Base-by-base conservation (phyloP, 257 asterid genomes). In the Henckelia pumila region DNA sequence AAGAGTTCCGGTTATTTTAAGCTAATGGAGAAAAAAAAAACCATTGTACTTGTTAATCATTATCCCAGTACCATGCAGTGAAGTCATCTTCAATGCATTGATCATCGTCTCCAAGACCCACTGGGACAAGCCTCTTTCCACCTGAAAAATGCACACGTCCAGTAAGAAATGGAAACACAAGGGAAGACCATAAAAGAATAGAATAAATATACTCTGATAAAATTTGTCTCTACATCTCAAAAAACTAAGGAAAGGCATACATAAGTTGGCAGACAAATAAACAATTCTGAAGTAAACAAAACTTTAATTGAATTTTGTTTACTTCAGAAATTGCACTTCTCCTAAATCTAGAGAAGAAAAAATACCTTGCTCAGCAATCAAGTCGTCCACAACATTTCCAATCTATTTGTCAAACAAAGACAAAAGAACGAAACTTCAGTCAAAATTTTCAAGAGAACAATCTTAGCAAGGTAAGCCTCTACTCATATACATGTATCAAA, bases 61-160 rank as follows among this genome's bases (percentile, higher is more conserved):
- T 47, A 74, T 71, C 44, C 56, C 26, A 70, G 63, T 86, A 90
- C 97, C 97, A 94, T 70, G 95, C 84, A 61, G 96, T 0, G 75
- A 88, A 88, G 82, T 94, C 99, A 76, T 91, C 99, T 87, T 91
- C 99, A 71, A 94, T 94, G 85, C 96, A 91, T 61, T 94, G 97
- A 68, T 94, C 97, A 63, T 94, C 99, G 69, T 94, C 99, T 40
- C 97, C 97, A 73, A 94, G 89, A 73, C 99, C 99, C 69, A 94
- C 85, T 4, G 88, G 84, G 59, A 88, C 85, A 75, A 94, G 86
- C 59, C 79, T 78, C 72, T 87, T 80, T 29, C 87, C 99, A 28
- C 99, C 99, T 94, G 81, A 69, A 75, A 24, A 28, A 57, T 44
- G 62, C 22, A 72, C 26, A 60, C 24, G 56, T 68, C 63, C 71